Evolutionary conservation across 2,329 filamentous ascomycete genomes (phyloP).

Genomic region (Tolypocladium paradoxum): DNA sequence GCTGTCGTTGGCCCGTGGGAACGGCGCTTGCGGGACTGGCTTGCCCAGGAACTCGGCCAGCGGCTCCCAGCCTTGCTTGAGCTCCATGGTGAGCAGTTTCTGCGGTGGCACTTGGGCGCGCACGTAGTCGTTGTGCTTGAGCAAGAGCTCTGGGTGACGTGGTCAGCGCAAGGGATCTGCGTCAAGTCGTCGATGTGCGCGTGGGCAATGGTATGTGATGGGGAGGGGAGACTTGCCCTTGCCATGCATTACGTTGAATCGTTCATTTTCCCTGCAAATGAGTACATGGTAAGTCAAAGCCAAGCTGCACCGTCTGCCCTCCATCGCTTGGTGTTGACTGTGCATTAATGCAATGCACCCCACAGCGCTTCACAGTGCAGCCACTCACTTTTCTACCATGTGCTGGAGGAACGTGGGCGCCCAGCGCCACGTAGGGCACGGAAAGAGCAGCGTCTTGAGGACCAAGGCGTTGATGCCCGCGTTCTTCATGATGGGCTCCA

Average conservation of each 20-base stretch:
- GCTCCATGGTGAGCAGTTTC: constrained; percentile 4
- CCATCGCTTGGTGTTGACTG: not conserved
- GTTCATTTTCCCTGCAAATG: not conserved
- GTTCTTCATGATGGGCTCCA: constrained; percentile 9
- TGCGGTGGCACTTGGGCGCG: not conserved
- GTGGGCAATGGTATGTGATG: not conserved
- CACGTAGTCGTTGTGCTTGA: constrained; percentile 3
- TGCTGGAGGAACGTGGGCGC: not conserved
- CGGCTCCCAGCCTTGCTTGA: constrained; percentile 16
- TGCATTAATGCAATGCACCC: not conserved
- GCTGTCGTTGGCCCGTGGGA: constrained; percentile 15
- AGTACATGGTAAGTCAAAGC: not conserved
- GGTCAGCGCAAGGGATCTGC: not conserved
- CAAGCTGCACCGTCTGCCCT: not conserved
- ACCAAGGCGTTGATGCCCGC: not conserved
- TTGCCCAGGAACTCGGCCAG: constrained; percentile 15
- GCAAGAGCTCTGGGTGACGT: not conserved
- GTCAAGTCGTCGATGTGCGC: not conserved
- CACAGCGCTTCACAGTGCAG: too few species aligned
- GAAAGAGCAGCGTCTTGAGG: constrained; percentile 4
- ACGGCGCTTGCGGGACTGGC: constrained; percentile 14
- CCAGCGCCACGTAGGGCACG: constrained; percentile 7
- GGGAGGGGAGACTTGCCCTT: not conserved
- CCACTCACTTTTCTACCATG: not conserved
- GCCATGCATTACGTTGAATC: not conserved